A percentile compares a stretch with the other conserved stretches of the same genome.
Evolutionary conservation across 139 green algal genomes (phyloP).

Genomic region (Desmodesmus armatus): DNA sequence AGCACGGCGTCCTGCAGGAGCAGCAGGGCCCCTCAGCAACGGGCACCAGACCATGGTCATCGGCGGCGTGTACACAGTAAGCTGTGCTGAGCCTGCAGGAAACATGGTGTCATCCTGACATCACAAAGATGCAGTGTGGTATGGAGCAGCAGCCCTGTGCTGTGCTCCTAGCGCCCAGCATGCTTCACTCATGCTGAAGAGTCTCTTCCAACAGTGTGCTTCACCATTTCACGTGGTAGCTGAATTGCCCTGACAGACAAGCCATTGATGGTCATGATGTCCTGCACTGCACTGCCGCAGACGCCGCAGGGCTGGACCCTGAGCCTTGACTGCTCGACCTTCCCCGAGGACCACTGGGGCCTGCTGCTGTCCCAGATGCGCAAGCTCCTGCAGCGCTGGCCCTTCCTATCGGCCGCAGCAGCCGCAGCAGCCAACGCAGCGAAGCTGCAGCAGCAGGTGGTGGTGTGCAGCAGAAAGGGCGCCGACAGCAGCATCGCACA

Average conservation of each 20-base stretch:
- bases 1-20: not conserved
- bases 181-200: not conserved
- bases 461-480: constrained; percentile 22
- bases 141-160: not conserved
- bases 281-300: constrained; percentile 1
- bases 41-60: constrained; percentile 43
- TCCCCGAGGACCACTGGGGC: constrained; percentile 40
- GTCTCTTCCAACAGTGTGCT: too few relatives aligned
- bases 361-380: constrained; percentile 41
- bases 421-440: not conserved
- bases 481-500: not conserved
- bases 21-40: constrained; percentile 22
- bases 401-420: constrained; percentile 23
- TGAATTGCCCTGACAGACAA: too few relatives aligned
- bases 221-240: too few relatives aligned
- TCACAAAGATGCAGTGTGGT: not conserved
- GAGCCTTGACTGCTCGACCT: constrained; percentile 44
- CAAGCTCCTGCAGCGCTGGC: constrained; percentile 30
- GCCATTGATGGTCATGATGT: too few relatives aligned
- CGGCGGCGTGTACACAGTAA: constrained; percentile 41
- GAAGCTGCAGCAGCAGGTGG: not conserved
- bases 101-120: not conserved
- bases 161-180: not conserved
- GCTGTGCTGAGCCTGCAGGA: not conserved
- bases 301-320: constrained; percentile 41